Evolutionary conservation across 345 rosid species (phyloP).

Genomic region (Eucalyptus erythrocorys): DNA sequence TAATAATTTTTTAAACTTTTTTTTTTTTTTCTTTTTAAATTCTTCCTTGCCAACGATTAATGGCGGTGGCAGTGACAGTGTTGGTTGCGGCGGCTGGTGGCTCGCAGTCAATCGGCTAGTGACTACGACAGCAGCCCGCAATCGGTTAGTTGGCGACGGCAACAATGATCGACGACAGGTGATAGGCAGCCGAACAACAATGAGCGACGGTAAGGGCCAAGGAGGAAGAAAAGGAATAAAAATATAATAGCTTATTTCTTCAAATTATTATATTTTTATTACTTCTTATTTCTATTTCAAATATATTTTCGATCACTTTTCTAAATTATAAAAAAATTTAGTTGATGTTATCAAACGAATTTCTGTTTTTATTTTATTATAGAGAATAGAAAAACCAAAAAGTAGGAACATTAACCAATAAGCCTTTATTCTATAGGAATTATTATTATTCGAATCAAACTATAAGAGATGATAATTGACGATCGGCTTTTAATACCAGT

Average conservation of each 20-base stretch:
- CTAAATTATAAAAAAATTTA: too few relatives aligned
- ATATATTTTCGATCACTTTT: rapidly evolving
- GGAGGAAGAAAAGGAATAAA: too few relatives aligned
- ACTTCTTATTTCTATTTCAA: too few relatives aligned
- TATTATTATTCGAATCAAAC: too few relatives aligned
- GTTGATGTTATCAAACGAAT: rapidly evolving
- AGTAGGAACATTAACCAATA: too few relatives aligned
- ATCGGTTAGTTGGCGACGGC: rapidly evolving
- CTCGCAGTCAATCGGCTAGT: rapidly evolving
- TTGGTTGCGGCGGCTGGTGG: rapidly evolving
- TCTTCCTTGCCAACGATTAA: too few relatives aligned
- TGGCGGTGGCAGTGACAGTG: rapidly evolving
- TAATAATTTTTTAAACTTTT: too few relatives aligned
- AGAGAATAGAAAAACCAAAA: rapidly evolving
- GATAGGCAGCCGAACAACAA: rapidly evolving
- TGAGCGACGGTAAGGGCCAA: rapidly evolving
- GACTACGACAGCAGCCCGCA: rapidly evolving
- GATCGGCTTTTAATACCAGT: neutral
- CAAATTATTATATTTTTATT: too few relatives aligned
- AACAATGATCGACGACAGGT: rapidly evolving
- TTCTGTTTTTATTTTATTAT: rapidly evolving
- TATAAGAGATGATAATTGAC: neutral
- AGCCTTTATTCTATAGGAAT: rapidly evolving
- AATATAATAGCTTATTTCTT: too few relatives aligned
- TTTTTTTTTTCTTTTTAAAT: too few relatives aligned